Evolutionary conservation across 192 early-diverging fungal genomes (phyloP).

Genomic region (Gryganskiella cystojenkinii): DNA sequence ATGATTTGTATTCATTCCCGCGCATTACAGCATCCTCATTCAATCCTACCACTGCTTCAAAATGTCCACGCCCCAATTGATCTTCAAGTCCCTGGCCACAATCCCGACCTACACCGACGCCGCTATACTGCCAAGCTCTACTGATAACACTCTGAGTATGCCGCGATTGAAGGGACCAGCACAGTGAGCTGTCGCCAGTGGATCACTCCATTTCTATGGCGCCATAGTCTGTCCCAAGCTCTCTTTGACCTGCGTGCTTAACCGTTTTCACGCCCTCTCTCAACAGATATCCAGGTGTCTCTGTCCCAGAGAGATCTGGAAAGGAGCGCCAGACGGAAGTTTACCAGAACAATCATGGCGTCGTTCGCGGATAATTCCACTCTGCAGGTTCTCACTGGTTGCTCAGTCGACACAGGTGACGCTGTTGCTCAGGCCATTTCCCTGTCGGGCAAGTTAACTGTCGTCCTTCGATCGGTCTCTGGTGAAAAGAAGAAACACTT

Average conservation of each 20-base stretch:
- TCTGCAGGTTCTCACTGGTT: conserved; percentile 37
- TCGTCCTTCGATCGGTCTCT: conserved; percentile 54
- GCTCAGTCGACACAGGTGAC: conserved; percentile 44
- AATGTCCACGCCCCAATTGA: conserved; percentile 45
- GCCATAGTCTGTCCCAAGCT: too few relatives aligned
- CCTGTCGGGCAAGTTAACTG: conserved; percentile 46
- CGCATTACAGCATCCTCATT: too few relatives aligned
- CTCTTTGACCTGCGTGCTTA: background rate
- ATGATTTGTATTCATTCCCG: too few relatives aligned
- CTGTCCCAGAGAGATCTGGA: conserved; percentile 64
- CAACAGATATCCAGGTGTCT: conserved; percentile 36
- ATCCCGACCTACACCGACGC: conserved; percentile 49
- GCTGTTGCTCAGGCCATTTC: conserved; percentile 39
- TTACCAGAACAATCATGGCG: conserved; percentile 51
- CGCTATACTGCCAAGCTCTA: conserved; percentile 31
- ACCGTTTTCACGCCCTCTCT: too few relatives aligned
- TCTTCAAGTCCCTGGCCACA: conserved; percentile 41
- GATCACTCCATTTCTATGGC: too few relatives aligned
- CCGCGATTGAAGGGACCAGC: too few relatives aligned
- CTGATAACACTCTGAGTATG: conserved; percentile 31
- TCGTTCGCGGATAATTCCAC: conserved; percentile 39
- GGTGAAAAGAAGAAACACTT: conserved; percentile 60
- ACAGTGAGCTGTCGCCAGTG: too few relatives aligned
- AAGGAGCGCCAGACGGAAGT: conserved; percentile 59
- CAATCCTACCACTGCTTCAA: too few relatives aligned